A percentile compares a stretch with the other conserved stretches of the same genome.
Evolutionary conservation across 23 red algal genomes (phyloP).

Genomic region (Gracilaria domingensis): DNA sequence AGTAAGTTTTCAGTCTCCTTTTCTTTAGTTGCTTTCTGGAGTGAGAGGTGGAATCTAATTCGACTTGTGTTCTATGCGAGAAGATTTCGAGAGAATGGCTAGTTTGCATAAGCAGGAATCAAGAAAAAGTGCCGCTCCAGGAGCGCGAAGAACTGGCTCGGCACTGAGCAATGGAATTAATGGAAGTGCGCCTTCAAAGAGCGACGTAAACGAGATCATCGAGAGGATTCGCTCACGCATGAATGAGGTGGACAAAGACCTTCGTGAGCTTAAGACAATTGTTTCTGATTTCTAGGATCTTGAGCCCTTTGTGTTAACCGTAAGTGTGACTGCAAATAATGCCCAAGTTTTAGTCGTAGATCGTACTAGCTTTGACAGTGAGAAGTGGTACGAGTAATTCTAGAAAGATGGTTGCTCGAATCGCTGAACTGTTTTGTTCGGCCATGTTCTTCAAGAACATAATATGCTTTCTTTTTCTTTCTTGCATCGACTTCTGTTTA

Average conservation of each 20-base stretch:
- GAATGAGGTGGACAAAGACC: conserved; percentile 21
- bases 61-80: not conserved
- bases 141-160: not conserved
- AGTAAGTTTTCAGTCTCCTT: conserved; percentile 7
- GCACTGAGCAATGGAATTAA: not conserved
- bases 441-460: not conserved
- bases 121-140: not conserved
- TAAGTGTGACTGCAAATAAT: not conserved
- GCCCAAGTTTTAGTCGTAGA: not conserved
- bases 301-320: not conserved
- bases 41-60: not conserved
- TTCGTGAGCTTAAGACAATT: conserved; percentile 3
- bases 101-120: conserved; percentile 22
- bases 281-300: not conserved
- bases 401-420: not conserved
- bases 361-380: not conserved
- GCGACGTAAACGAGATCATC: not conserved
- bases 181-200: not conserved
- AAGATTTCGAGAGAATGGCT: conserved; percentile 24
- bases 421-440: not conserved
- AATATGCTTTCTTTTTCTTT: not conserved
- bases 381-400: not conserved
- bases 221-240: conserved; percentile 30
- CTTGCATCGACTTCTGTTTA: not conserved
- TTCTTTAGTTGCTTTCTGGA: not conserved